Evolutionary conservation across 495 filamentous ascomycete genomes (phyloP), one percentile per base, ranked within the genome.

Genomic region (Cudoniella acicularis): DNA sequence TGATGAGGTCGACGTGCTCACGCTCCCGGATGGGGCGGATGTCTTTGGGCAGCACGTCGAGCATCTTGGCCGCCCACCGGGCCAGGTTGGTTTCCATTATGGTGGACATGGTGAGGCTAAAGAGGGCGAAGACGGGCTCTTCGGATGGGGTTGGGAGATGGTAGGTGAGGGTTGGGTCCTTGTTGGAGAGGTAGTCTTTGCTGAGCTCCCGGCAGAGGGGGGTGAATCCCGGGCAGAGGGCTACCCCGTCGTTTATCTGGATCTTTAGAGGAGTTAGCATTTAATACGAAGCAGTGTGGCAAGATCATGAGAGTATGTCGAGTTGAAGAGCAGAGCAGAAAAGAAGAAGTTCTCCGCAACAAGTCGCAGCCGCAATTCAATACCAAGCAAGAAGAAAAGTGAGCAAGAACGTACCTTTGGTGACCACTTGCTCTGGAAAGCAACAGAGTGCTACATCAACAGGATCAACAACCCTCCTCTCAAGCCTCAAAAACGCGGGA

Each of bases 1-100:
- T 59, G 36, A 60, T 51, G 2, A 57, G 41, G 2, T 45, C 18
- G 21, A 57, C 53, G 41, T 60, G 49, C 6, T 60, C 42, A 16
- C 2, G 41, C 20, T 52, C 46, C 24, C 42, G 18, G 18, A 60
- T 52, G 1, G 49, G 50, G 11, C 61, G 17, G 0, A 55, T 26
- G 1, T 17, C 25, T 16, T 13, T 16, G 10, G 48, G 42, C 4
- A 54, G 55, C 17, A n/a, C 30, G 10, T 6, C 4, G 3, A 22
- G 1, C 51, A 63, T 59, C 1, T 24, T 22, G 2, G 3, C 13
- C 30, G 11, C 21, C 61, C 61, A 63, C 3, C 25, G 25, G 26
- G 36, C 23, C 9, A 64, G 23, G 6, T 21, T 24, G 2, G 49
- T 40, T 25, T 49, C 49, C 20, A 64, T 41, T 26, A 64, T 49